Evolutionary conservation across 371 early-diverging fungal genomes (phyloP).

Genomic region (Saksenaea vasiformis): DNA sequence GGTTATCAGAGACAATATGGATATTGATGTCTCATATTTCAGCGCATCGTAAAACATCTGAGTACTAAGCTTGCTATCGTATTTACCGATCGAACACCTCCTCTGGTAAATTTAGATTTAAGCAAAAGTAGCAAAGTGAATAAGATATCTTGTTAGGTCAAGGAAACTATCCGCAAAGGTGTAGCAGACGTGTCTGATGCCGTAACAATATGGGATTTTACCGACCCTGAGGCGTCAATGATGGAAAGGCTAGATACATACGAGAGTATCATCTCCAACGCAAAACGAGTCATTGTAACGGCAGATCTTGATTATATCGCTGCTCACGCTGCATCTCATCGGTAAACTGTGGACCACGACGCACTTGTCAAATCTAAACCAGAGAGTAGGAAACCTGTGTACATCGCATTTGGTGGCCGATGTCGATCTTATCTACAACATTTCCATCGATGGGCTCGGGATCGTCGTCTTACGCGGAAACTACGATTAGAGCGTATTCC

Average conservation of each 20-base stretch:
- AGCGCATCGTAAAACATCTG: conserved; percentile 42
- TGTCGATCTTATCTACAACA: conserved; percentile 39
- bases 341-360: conserved; percentile 11
- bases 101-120: conserved; percentile 6
- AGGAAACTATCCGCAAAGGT: conserved; percentile 24
- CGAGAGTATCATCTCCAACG: conserved; percentile 26
- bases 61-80: conserved; percentile 29
- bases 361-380: neutral
- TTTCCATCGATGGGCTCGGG: conserved; percentile 43
- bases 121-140: neutral
- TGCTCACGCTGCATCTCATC: conserved; percentile 37
- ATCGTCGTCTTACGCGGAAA: conserved; percentile 38
- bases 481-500: conserved; percentile 28
- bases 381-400: conserved; percentile 39
- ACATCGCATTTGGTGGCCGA: conserved; percentile 40
- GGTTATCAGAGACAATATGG: neutral
- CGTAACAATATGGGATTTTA: conserved; percentile 35
- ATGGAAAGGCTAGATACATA: conserved; percentile 29
- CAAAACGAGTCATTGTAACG: conserved; percentile 36
- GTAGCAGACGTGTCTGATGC: conserved; percentile 6
- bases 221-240: neutral
- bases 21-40: neutral
- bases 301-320: conserved; percentile 47
- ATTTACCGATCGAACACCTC: conserved; percentile 45
- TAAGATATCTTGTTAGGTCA: conserved; percentile 22